Evolutionary conservation across 2,329 filamentous ascomycete species (phyloP).

Genomic region (Penicillium sp.): DNA sequence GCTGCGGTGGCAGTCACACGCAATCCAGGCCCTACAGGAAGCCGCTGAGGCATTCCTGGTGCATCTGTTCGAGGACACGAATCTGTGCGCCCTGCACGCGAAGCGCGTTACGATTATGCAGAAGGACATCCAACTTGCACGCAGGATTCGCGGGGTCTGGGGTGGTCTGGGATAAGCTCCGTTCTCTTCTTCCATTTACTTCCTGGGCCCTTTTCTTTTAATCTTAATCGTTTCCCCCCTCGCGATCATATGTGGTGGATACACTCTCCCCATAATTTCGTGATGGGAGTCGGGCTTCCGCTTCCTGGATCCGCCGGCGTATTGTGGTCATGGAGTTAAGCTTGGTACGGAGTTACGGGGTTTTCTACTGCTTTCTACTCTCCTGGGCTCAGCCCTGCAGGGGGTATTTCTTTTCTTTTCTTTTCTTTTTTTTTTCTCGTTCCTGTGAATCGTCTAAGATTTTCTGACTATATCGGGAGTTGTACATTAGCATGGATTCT

Average conservation of each 20-base stretch:
- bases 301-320: constrained; percentile 6
- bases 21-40: constrained; percentile 89
- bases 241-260: neutral
- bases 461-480: constrained; percentile 19
- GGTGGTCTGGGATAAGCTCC: constrained; percentile 59
- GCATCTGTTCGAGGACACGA: constrained; percentile 93
- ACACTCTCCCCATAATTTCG: constrained; percentile 2
- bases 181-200: neutral
- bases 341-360: neutral
- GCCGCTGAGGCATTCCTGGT: constrained; percentile 94
- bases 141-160: constrained; percentile 75
- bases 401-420: too few species aligned
- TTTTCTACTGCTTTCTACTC: constrained; percentile 1
- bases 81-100: constrained; percentile 93
- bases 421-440: neutral
- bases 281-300: neutral
- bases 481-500: constrained; percentile 26
- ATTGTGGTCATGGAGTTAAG: constrained; percentile 11
- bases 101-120: constrained; percentile 97
- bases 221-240: neutral
- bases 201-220: neutral
- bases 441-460: too few species aligned
- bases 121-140: constrained; percentile 92
- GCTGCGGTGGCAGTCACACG: constrained; percentile 93
- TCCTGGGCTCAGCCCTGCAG: neutral